These are phyloP conservation scores for Medicago lupulina DNA, from an alignment of 306 rosid genomes.

Conservation along the genomic window DNA sequence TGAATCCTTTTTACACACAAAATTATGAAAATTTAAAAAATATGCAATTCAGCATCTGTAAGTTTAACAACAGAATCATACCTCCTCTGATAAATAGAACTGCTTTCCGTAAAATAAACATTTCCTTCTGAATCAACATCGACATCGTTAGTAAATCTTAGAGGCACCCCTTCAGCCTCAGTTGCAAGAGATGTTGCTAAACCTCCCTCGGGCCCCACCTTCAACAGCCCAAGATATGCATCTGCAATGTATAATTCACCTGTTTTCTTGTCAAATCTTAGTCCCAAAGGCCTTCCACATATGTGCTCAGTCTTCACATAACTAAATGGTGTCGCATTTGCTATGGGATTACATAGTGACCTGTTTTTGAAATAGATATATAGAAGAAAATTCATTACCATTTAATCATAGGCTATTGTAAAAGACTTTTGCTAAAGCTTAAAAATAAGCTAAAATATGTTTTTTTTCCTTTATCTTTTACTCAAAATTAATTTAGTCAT, in stretches of 20 bases:
- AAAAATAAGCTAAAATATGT: conserved; percentile 1
- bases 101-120: conserved; percentile 88
- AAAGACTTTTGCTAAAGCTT: conserved; percentile 13
- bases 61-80: conserved; percentile 44
- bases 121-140: conserved; percentile 85
- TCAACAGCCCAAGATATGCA: conserved; percentile 84
- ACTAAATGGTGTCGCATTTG: conserved; percentile 62
- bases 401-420: background rate
- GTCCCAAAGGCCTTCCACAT: conserved; percentile 96
- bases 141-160: conserved; percentile 80
- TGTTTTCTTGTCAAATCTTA: conserved; percentile 90
- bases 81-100: conserved; percentile 77
- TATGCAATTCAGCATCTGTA: conserved; percentile 1
- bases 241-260: conserved; percentile 93
- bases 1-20: background rate
- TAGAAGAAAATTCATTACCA: conserved; percentile 18
- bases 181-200: conserved; percentile 80
- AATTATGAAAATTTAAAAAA: conserved; percentile 31
- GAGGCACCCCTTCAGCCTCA: conserved; percentile 82
- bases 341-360: conserved; percentile 78
- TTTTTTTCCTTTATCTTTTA: background rate
- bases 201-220: conserved; percentile 93
- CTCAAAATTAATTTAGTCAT: background rate
- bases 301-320: conserved; percentile 81
- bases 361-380: conserved; percentile 48